Conservation (phyloP, 768 basidiomycete genomes). For the Agaricus bisporus region DNA sequence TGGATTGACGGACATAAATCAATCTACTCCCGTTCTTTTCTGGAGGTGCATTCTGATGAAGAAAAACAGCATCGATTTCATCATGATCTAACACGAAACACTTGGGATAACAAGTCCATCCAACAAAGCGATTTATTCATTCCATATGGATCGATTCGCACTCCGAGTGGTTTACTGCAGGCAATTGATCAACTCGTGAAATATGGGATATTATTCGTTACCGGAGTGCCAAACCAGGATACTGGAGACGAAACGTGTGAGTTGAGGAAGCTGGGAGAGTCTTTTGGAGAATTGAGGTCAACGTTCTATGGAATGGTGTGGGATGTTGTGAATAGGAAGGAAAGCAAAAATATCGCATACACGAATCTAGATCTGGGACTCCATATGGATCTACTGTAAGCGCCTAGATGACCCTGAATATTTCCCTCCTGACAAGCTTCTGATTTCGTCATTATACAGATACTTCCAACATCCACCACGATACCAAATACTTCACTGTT, state of each 20-base stretch:
- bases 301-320: constrained; percentile 91
- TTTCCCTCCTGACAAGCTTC: not conserved
- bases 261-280: constrained; percentile 54
- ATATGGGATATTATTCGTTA: constrained; percentile 70
- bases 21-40: constrained; percentile 41
- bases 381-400: constrained; percentile 90
- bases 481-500: constrained; percentile 88
- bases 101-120: constrained; percentile 33
- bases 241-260: constrained; percentile 62
- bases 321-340: constrained; percentile 73
- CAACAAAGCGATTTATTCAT: constrained; percentile 47
- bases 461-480: constrained; percentile 91
- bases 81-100: constrained; percentile 24
- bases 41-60: constrained; percentile 40
- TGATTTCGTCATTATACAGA: constrained; percentile 29
- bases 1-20: constrained; percentile 64
- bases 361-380: constrained; percentile 84
- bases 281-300: constrained; percentile 69
- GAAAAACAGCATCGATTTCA: constrained; percentile 35
- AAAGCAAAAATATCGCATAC: constrained; percentile 90
- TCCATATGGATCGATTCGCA: constrained; percentile 44
- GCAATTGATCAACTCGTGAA: constrained; percentile 66
- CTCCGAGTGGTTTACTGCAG: constrained; percentile 38
- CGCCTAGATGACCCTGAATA: constrained; percentile 10
- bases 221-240: constrained; percentile 56